Percentiles rank a stretch among this genome's conserved stretches.
These are phyloP conservation scores for Apiotrichum veenhuisii DNA, from an alignment of 1,284 basidiomycete species.

Conservation along the genomic window DNA sequence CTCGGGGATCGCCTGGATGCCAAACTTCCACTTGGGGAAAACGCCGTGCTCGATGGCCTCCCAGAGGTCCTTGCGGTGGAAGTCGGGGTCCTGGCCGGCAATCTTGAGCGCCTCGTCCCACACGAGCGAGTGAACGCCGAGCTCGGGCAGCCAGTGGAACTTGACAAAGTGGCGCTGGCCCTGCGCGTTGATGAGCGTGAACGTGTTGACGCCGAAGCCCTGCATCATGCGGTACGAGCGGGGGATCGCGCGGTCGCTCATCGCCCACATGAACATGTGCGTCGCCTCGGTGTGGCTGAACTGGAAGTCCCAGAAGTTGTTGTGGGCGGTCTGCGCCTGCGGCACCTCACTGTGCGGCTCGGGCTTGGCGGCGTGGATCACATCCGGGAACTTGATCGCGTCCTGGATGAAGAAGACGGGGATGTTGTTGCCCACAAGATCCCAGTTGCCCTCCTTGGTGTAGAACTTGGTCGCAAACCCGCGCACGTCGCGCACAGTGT, in stretches of 20 bases:
- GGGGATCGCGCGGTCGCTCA: conserved; percentile 75
- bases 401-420: conserved; percentile 81
- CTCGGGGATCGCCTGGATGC: conserved; percentile 67
- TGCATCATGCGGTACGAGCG: conserved; percentile 81
- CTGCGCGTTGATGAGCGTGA: conserved; percentile 57
- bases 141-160: conserved; percentile 73
- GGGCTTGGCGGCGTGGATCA: conserved; percentile 61
- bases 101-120: conserved; percentile 86
- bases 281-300: conserved; percentile 55
- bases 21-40: conserved; percentile 70
- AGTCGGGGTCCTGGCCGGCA: conserved; percentile 63
- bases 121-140: conserved; percentile 68
- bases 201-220: conserved; percentile 58
- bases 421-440: conserved; percentile 60
- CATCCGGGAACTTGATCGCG: conserved; percentile 75
- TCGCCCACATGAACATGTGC: conserved; percentile 64
- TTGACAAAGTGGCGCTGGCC: conserved; percentile 74
- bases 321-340: conserved; percentile 54
- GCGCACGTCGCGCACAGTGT: conserved; percentile 68
- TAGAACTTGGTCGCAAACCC: conserved; percentile 87
- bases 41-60: conserved; percentile 61
- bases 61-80: conserved; percentile 72
- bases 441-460: conserved; percentile 82
- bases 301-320: conserved; percentile 77
- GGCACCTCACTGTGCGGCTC: conserved; percentile 69